These are phyloP conservation scores for Kitagawia praeruptora DNA, from an alignment of 129 eudicot genomes.

Conservation along the genomic window DNA sequence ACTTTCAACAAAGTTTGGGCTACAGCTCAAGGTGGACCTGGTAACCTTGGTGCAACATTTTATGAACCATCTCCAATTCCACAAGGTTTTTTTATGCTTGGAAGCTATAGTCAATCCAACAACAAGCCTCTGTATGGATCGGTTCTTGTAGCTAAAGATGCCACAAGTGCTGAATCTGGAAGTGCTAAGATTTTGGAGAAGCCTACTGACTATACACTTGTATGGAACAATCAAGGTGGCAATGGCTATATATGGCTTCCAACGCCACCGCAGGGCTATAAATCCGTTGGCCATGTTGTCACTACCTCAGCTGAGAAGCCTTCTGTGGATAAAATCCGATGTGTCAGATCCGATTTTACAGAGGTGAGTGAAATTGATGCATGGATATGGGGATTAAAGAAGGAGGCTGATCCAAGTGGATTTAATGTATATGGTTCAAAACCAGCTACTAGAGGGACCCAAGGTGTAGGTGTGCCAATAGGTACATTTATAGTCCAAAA, in stretches of 20 bases:
- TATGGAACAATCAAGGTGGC: conserved; percentile 57
- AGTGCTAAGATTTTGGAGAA: conserved; percentile 19
- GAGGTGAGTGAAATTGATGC: conserved; percentile 35
- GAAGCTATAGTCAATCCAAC: conserved; percentile 63
- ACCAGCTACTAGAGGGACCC: conserved; percentile 43
- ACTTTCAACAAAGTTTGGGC: conserved; percentile 58
- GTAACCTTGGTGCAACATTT: conserved; percentile 9
- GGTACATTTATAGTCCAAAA: conserved; percentile 53
- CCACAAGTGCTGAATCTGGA: conserved; percentile 2
- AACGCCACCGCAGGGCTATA: conserved; percentile 58
- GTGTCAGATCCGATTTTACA: conserved; percentile 55
- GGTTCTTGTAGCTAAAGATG: conserved; percentile 52
- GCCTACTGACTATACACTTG: conserved; percentile 62
- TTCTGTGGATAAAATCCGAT: conserved; percentile 39
- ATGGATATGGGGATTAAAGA: conserved; percentile 60
- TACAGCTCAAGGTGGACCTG: conserved; percentile 61
- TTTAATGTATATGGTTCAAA: conserved; percentile 44
- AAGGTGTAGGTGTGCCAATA: conserved; percentile 36
- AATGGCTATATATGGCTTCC: conserved; percentile 71
- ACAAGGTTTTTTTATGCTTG: conserved; percentile 54
- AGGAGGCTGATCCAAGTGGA: conserved; percentile 22
- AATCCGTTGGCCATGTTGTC: conserved; percentile 56
- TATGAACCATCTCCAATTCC: conserved; percentile 28
- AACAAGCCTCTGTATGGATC: conserved; percentile 54
- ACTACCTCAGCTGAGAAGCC: conserved; percentile 61